A percentile compares a stretch with the other conserved stretches of the same genome.
Evolutionary conservation across 768 basidiomycete genomes (phyloP).

Genomic region (Porpolomopsis calyptriformis): DNA sequence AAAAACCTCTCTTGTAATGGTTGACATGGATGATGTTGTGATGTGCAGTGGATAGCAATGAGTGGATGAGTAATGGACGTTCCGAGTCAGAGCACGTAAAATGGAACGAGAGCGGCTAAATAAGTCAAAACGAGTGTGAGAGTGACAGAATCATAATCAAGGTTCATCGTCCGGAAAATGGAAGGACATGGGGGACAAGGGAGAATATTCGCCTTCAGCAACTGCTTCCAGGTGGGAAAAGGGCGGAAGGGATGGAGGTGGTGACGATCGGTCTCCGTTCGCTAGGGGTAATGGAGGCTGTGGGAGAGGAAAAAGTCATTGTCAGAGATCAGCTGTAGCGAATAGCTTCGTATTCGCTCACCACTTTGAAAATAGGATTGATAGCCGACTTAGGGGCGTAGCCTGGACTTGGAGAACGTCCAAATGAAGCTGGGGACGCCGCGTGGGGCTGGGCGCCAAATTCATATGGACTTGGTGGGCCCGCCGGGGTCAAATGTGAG

Average conservation of each 20-base stretch:
- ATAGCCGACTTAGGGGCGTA: conserved; percentile 57
- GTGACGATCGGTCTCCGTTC: conserved; percentile 25
- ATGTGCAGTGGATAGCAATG: conserved; percentile 11
- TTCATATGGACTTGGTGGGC: conserved; percentile 40
- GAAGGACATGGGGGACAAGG: conserved; percentile 70
- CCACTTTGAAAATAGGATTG: conserved; percentile 87
- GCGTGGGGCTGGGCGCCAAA: conserved; percentile 39
- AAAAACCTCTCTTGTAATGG: conserved; percentile 24
- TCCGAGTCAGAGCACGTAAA: conserved; percentile 15
- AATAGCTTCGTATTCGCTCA: conserved; percentile 44
- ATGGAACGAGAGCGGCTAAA: conserved; percentile 9
- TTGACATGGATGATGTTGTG: conserved; percentile 15
- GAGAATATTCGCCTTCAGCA: conserved; percentile 57
- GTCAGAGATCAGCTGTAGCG: conserved; percentile 27
- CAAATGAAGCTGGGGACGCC: conserved; percentile 42
- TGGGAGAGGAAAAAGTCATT: conserved; percentile 19
- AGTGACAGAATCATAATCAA: conserved; percentile 12
- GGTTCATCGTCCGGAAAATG: conserved; percentile 38
- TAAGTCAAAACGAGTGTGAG: conserved; percentile 11
- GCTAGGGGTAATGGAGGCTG: conserved; percentile 49
- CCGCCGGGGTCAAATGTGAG: conserved; percentile 28
- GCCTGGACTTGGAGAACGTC: conserved; percentile 52
- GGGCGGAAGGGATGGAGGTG: conserved; percentile 52
- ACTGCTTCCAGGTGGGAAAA: conserved; percentile 78
- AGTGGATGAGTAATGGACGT: conserved; percentile 14